Evolutionary conservation across 2,329 filamentous ascomycete species (phyloP).

Genomic region (Elsinoe australis): DNA sequence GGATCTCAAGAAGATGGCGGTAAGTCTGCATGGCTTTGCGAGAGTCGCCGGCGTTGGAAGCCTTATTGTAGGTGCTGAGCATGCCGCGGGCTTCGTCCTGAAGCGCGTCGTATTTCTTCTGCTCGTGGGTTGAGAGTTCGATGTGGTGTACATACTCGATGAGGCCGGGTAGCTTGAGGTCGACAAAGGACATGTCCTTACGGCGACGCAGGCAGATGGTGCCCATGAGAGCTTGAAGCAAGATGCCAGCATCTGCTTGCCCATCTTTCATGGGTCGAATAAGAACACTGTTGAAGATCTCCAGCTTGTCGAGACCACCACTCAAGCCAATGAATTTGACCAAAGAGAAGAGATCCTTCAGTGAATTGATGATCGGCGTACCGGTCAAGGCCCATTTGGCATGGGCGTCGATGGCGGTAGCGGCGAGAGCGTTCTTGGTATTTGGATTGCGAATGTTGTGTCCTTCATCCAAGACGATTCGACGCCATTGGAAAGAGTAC

Average conservation of each 20-base stretch:
- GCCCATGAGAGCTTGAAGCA: constrained; percentile 71
- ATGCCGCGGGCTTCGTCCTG: constrained; percentile 68
- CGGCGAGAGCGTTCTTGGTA: constrained; percentile 64
- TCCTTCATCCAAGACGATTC: constrained; percentile 75
- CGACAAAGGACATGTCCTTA: constrained; percentile 84
- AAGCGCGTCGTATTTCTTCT: constrained; percentile 68
- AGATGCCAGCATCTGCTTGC: constrained; percentile 45
- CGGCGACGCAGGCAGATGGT: constrained; percentile 71
- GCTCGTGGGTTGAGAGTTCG: constrained; percentile 64
- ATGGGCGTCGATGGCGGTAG: constrained; percentile 56
- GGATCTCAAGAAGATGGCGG: constrained; percentile 67
- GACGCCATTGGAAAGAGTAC: constrained; percentile 63
- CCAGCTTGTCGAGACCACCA: constrained; percentile 64
- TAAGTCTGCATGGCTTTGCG: constrained; percentile 48
- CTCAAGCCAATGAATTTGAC: constrained; percentile 68
- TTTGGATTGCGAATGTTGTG: constrained; percentile 72
- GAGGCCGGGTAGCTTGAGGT: constrained; percentile 68
- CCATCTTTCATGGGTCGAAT: constrained; percentile 58
- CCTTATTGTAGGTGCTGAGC: constrained; percentile 51
- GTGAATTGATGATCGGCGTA: constrained; percentile 45
- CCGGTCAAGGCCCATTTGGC: constrained; percentile 75
- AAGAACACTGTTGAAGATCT: constrained; percentile 66
- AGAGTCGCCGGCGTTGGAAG: constrained; percentile 17
- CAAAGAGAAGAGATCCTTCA: constrained; percentile 73
- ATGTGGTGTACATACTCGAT: constrained; percentile 71